phyloP scores from a whole-genome alignment of 1,284 basidiomycete species.

The Waitea zeae region DNA sequence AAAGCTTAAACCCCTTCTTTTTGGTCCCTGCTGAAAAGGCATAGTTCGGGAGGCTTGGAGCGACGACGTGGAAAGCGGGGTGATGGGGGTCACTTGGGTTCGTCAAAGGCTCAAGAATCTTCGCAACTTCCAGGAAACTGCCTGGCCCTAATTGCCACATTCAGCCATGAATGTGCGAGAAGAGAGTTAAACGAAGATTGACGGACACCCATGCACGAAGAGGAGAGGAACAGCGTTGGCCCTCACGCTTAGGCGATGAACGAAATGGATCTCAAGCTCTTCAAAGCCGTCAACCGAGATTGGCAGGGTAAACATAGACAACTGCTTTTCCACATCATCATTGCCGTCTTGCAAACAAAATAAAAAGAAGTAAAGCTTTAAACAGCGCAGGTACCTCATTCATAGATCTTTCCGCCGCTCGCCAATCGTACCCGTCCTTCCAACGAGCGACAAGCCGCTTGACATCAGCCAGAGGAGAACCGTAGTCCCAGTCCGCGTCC shows the following conservation, averaged over 20 bases:
- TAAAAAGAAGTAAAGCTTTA: too few species aligned
- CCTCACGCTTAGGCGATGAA: slow-evolving; percentile 25
- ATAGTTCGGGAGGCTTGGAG: slow-evolving; percentile 23
- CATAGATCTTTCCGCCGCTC: slow-evolving; percentile 20
- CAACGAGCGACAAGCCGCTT: slow-evolving; percentile 23
- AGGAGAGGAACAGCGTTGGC: slow-evolving; percentile 27
- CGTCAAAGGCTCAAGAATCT: slow-evolving; percentile 14
- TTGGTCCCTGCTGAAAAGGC: slow-evolving; percentile 17
- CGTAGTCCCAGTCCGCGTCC: slow-evolving; percentile 25
- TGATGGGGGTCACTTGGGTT: slow-evolving; percentile 10
- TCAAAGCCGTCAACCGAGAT: not conserved
- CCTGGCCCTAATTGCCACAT: slow-evolving; percentile 18
- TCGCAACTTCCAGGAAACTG: slow-evolving; percentile 22
- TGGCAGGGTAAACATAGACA: not conserved
- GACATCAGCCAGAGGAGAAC: slow-evolving; percentile 27
- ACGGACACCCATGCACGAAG: slow-evolving; percentile 35
- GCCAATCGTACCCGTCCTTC: slow-evolving; percentile 30
- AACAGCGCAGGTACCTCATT: slow-evolving; percentile 31
- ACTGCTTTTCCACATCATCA: not conserved
- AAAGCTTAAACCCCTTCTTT: slow-evolving; percentile 17
- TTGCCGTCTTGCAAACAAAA: not conserved
- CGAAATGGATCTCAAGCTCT: slow-evolving; percentile 28
- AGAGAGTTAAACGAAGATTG: not conserved
- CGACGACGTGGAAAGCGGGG: slow-evolving; percentile 26
- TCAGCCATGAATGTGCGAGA: not conserved